Percentiles rank a stretch among this genome's conserved stretches.
phyloP scores from a whole-genome alignment of 2,329 filamentous ascomycete genomes.

The Pseudogymnoascus sp. region DNA sequence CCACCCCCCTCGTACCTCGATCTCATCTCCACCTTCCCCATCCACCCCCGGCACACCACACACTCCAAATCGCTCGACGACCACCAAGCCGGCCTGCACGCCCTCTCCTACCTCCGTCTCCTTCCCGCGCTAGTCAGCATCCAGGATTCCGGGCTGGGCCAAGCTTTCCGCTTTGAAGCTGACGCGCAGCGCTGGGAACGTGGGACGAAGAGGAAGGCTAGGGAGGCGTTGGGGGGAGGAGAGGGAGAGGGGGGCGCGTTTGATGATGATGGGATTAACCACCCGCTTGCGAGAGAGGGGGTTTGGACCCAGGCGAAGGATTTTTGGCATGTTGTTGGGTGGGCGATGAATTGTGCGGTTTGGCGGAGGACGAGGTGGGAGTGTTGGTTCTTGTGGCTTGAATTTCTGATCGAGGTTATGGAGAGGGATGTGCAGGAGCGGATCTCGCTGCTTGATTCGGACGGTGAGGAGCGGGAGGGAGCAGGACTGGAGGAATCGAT shows the following conservation, averaged over 20 bases:
- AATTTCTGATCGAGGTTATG: constrained; percentile 69
- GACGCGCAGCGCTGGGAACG: constrained; percentile 23
- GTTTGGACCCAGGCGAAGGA: constrained; percentile 72
- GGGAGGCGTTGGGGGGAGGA: constrained; percentile 25
- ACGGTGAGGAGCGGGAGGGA: constrained; percentile 21
- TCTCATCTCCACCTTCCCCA: constrained; percentile 69
- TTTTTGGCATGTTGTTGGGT: constrained; percentile 83
- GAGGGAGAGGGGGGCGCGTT: constrained; percentile 31
- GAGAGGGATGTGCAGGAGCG: constrained; percentile 46
- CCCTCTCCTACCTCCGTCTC: not conserved
- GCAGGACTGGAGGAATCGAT: constrained; percentile 45
- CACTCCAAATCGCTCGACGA: constrained; percentile 51
- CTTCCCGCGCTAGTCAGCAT: not conserved
- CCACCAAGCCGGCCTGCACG: not conserved
- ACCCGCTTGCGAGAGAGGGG: constrained; percentile 52
- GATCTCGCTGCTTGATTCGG: constrained; percentile 15
- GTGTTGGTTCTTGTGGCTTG: constrained; percentile 73
- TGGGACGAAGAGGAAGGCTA: constrained; percentile 26
- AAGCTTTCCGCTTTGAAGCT: constrained; percentile 39
- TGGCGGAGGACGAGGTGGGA: constrained; percentile 66
- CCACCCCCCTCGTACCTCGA: constrained; percentile 68
- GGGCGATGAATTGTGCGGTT: constrained; percentile 86
- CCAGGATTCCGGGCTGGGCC: not conserved
- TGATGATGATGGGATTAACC: constrained; percentile 43
- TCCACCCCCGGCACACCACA: constrained; percentile 74